Base-by-base conservation (phyloP, 1,139 yeast species). In the Saccharomyces hybrid region DNA sequence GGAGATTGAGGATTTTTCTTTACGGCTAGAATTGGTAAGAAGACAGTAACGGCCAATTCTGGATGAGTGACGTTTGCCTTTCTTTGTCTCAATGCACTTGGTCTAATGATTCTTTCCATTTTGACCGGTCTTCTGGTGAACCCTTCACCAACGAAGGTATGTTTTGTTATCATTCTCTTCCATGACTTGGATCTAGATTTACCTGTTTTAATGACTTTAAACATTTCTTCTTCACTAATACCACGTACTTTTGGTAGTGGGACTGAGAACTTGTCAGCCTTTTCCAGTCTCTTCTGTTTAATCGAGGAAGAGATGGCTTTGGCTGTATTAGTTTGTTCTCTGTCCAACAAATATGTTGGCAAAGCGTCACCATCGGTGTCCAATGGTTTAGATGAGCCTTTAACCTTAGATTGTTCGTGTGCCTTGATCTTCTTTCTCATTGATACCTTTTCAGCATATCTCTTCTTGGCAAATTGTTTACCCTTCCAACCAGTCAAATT, bases 101-200 rank as follows among this genome's bases (percentile, higher is more conserved):
- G 99, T 69, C 99, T 83, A 65, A 93, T 93, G 63, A 95, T 91
- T 75, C 99, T 81, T 77, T 95, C 99, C 85, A 91, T 81, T 76
- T 95, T 95, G 47, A 93, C 99, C 7, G 99, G 99, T 71, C 97
- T 83, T 79, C 99, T 85, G 5, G 99, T 93, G 78, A 93, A 93
- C 1, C 98, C 97, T 71, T 95, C 99, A 56, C 99, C 99, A 31
- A 93, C 99, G 75, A 93, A 93, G 0, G 99, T 93, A 72, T 91
- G 99, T 74, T 93, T 93, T 27, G 99, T 95, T 74, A 93, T 93
- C 99, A 93, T 93, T 77, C 99, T 84, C 83, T 93, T 93, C 99
- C 99, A 93, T 20, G 96, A 82, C 75, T 93, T 93, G 62, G 85
- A 77, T 75, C 90, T 90, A 50, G 81, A 75, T 67, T 79, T 80